Evolutionary conservation across 139 green algal genomes (phyloP).

Genomic region (Penium margaritaceum): DNA sequence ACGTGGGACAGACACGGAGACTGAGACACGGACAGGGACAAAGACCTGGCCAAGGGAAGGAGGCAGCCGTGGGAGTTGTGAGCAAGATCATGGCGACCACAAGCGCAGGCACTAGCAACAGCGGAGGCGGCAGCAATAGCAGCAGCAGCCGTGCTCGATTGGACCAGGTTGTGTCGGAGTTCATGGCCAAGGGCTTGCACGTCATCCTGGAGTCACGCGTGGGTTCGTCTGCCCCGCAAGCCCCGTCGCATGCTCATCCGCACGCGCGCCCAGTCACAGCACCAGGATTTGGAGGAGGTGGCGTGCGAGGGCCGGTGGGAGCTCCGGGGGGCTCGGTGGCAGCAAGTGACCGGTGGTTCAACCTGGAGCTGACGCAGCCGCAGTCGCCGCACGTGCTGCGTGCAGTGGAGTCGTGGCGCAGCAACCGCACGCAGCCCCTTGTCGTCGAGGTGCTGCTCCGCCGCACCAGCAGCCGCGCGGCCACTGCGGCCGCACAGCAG

Average conservation of each 20-base stretch:
- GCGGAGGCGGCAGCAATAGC: not conserved
- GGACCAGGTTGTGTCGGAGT: conserved; percentile 40
- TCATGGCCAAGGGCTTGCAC: conserved; percentile 29
- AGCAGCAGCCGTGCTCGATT: conserved; percentile 10
- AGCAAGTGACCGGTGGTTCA: conserved; percentile 41
- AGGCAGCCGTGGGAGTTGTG: too few relatives aligned
- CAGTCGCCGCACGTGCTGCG: not conserved
- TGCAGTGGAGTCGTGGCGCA: conserved; percentile 23
- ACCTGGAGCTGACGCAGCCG: conserved; percentile 27
- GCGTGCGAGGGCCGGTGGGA: not conserved
- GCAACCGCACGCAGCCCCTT: conserved; percentile 4
- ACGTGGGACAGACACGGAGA: too few relatives aligned
- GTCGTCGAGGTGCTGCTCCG: conserved; percentile 26
- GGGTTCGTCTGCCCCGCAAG: not conserved
- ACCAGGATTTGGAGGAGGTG: not conserved
- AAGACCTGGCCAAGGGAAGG: too few relatives aligned
- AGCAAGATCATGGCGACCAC: not conserved
- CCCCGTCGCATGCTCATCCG: not conserved
- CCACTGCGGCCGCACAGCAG: not conserved
- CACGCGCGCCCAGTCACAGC: not conserved
- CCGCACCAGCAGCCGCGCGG: too few relatives aligned
- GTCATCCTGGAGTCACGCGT: conserved; percentile 33
- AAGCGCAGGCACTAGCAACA: not conserved
- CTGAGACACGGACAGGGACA: too few relatives aligned
- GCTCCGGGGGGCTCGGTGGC: too few relatives aligned